Evolutionary conservation across 2,329 filamentous ascomycete species (phyloP), one percentile per base, ranked within the genome.

Genomic region (Lojkania enalia): DNA sequence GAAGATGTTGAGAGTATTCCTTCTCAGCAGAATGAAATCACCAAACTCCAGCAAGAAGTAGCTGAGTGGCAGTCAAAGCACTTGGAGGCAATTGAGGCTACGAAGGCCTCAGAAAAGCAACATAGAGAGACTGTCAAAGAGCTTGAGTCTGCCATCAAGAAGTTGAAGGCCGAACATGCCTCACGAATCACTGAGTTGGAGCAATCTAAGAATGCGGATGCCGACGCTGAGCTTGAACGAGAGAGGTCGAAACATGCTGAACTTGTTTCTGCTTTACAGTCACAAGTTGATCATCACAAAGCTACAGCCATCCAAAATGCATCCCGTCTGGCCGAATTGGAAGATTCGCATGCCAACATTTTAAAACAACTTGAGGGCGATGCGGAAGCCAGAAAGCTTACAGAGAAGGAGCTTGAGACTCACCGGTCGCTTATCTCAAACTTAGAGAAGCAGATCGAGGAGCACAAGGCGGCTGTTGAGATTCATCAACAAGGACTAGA

Each of bases 231-330:
- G 35, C 56, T 75, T 5, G 69, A 74, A 32, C 59, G 71, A 42
- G 73, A 76, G 60, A 66, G 67, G 13, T 29, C 56, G 3, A 69
- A 71, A 52, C 73, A 76, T 18, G 75, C 83, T 47, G 75, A 79
- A 27, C 76, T 77, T 16, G 70, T 83, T 9, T 75, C 77, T 42
- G 63, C 73, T 16, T 71, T 96, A 31, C 86, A 87, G 51, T 78
- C 73, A 47, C 86, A 95, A 64, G 85, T 96, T 41, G 84, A 91
- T 39, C 84, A 90, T 63, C 90, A 95, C 72, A 91, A 88, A 71
- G 74, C 79, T 3, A 81, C 87, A 27, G 85, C 95, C 57, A 79
- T 80, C 51, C 78, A 75, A 54, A 88, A 91, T 58, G 76, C 83
- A 11, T 66, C 79, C 29, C 88, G 85, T 58, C 84, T 96, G 20